Percentiles rank a stretch among this genome's conserved stretches.
Conservation (phyloP, 257 asterid species). For the Solanum sejunctum region DNA sequence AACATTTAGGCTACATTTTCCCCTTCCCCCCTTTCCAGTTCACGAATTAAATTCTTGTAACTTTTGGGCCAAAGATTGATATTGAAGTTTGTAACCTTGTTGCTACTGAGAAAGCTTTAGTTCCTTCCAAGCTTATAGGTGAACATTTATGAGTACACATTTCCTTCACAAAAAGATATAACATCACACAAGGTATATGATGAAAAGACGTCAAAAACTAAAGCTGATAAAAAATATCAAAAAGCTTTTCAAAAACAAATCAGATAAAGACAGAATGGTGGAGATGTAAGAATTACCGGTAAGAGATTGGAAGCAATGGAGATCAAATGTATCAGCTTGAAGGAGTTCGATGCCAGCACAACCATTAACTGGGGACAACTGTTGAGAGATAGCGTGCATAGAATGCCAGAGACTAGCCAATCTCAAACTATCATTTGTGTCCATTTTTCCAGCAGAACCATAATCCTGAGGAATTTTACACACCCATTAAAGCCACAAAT, state of each 20-base stretch:
- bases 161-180: background rate
- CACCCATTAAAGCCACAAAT: background rate
- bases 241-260: background rate
- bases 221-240: background rate
- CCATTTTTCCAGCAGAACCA: constrained; percentile 91
- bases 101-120: background rate
- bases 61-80: background rate
- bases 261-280: background rate
- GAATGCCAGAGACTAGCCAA: constrained; percentile 98
- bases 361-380: constrained; percentile 79
- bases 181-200: background rate
- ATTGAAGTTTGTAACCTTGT: background rate
- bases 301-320: constrained; percentile 90
- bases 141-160: background rate
- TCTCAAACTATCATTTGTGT: constrained; percentile 89
- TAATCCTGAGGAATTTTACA: constrained; percentile 36
- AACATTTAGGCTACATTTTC: background rate
- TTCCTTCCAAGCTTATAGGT: background rate
- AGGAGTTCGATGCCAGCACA: constrained; percentile 89
- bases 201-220: background rate
- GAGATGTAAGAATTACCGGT: constrained; percentile 37
- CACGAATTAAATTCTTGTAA: background rate
- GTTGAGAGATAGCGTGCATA: constrained; percentile 98
- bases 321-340: constrained; percentile 89
- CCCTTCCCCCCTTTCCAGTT: background rate